Evolutionary conservation across 2,329 filamentous ascomycete species (phyloP).

Genomic region (Rosellinia necatrix): DNA sequence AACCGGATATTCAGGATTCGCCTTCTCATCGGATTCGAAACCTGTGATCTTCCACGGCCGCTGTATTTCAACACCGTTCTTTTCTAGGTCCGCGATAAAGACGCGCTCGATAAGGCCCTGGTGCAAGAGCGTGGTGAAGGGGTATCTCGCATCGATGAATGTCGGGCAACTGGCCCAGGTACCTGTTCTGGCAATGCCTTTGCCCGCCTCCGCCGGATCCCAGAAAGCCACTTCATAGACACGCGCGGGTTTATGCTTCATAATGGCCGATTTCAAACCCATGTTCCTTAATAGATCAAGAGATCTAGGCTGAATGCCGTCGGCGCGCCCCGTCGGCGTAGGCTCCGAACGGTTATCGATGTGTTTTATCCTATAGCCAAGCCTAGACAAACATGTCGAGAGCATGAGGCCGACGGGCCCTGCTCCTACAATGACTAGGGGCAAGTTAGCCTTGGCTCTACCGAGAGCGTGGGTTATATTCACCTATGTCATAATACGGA

Average conservation of each 20-base stretch:
- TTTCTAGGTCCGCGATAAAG: constrained; percentile 68
- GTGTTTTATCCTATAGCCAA: constrained; percentile 95
- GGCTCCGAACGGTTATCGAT: constrained; percentile 89
- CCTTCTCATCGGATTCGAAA: constrained; percentile 62
- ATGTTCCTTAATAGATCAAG: constrained; percentile 87
- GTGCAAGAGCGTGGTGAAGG: constrained; percentile 72
- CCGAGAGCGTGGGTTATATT: constrained; percentile 19
- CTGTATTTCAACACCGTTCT: constrained; percentile 64
- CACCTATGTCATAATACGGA: constrained; percentile 52
- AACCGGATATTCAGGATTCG: constrained; percentile 72
- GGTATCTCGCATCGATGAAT: constrained; percentile 76
- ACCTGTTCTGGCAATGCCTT: constrained; percentile 67
- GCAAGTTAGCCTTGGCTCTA: constrained; percentile 28
- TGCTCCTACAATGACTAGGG: constrained; percentile 80
- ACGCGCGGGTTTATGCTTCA: constrained; percentile 84
- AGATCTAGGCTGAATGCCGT: constrained; percentile 89
- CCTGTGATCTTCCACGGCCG: constrained; percentile 67
- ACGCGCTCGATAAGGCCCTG: constrained; percentile 74
- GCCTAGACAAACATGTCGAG: constrained; percentile 84
- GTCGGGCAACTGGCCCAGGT: constrained; percentile 87
- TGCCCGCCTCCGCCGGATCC: constrained; percentile 62
- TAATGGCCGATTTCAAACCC: constrained; percentile 84
- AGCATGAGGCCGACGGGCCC: constrained; percentile 88
- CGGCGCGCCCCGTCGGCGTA: constrained; percentile 82
- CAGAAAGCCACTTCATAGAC: constrained; percentile 80